Percentiles rank a stretch among this genome's conserved stretches.
These are phyloP conservation scores for Syncephalastrum sp. DNA, from an alignment of 371 early-diverging fungal genomes.

Conservation along the genomic window DNA sequence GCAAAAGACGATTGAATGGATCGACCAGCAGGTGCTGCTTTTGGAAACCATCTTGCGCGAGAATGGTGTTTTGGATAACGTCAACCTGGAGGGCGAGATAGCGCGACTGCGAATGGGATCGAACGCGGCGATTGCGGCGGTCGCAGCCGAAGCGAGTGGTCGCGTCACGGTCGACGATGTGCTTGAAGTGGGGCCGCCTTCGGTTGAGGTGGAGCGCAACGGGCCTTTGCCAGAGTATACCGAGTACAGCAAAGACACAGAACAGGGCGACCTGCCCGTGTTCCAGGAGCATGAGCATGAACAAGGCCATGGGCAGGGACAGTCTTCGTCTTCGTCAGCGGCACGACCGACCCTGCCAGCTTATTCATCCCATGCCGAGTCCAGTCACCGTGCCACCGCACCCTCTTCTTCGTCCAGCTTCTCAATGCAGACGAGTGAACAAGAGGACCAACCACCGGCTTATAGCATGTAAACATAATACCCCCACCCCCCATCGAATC, in stretches of 20 bases:
- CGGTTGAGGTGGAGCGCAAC: constrained; percentile 18
- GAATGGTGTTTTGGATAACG: constrained; percentile 31
- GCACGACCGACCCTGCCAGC: constrained; percentile 19
- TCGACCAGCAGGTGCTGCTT: constrained; percentile 36
- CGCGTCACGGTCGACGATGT: constrained; percentile 49
- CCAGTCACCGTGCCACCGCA: not conserved
- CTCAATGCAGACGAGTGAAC: constrained; percentile 4
- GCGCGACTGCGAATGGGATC: constrained; percentile 41
- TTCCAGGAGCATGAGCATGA: too few relatives aligned
- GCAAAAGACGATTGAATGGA: constrained; percentile 45
- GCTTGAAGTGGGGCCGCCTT: constrained; percentile 29
- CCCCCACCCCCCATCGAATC: not conserved
- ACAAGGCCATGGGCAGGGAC: too few relatives aligned
- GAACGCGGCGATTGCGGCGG: constrained; percentile 40
- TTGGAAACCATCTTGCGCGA: constrained; percentile 31
- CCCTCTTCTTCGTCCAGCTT: too few relatives aligned
- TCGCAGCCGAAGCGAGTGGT: constrained; percentile 35
- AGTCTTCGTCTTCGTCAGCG: not conserved
- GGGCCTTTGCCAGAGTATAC: constrained; percentile 38
- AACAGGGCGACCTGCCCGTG: too few relatives aligned
- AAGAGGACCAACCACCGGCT: constrained; percentile 19
- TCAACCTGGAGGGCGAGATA: constrained; percentile 35
- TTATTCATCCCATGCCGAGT: constrained; percentile 15
- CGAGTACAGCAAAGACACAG: not conserved
- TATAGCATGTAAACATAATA: constrained; percentile 12